Evolutionary conservation across 1,284 basidiomycete genomes (phyloP), one percentile per base, ranked within the genome.

Genomic region (Ceratobasidium sp.): DNA sequence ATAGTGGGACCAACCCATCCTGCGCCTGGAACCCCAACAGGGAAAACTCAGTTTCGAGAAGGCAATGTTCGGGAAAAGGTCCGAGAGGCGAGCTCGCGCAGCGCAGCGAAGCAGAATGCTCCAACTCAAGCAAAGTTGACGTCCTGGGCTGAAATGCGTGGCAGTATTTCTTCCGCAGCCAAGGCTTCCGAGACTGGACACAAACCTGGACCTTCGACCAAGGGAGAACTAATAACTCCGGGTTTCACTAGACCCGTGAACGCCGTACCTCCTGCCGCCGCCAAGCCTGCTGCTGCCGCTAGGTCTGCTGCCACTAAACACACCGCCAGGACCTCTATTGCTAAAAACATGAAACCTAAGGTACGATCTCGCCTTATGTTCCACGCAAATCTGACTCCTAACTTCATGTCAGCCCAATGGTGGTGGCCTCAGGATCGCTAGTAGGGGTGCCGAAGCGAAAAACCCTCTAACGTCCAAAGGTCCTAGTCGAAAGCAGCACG

Each of bases 211-310:
- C n/a, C 66, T 54, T 2, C 66, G 29, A 54, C 22, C n/a, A 68
- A 52, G 25, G 66, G 66, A 17, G 17, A 5, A 49, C 29, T 29
- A 17, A 68, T 68, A 52, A 37, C 46, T 22, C 22, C 51, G 11
- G 66, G 66, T 19, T 32, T 54, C 22, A 68, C 66, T 34, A 68
- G 66, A 29, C 66, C 59, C 32, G n/a, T 43, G 15, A 34, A 40
- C 9, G 9, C 57, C 32, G 40, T 6, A 43, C 51, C 51, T 40
- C 37, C 37, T 40, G 37, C 9, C 9, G 17, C 56, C 29, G 29
- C 56, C 5, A 22, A 59, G 56, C 56, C 56, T 22, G 6, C 56
- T 25, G 15, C 37, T 40, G 37, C 37, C 37, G 37, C 37, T 40
- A 40, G 37, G 37, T 40, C 37, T 40, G 37, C 37, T 40, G 37